Percentiles rank a stretch among this genome's conserved stretches.
Evolutionary conservation across 2,329 filamentous ascomycete genomes (phyloP).

Genomic region (Aspergillus novofumigatus): DNA sequence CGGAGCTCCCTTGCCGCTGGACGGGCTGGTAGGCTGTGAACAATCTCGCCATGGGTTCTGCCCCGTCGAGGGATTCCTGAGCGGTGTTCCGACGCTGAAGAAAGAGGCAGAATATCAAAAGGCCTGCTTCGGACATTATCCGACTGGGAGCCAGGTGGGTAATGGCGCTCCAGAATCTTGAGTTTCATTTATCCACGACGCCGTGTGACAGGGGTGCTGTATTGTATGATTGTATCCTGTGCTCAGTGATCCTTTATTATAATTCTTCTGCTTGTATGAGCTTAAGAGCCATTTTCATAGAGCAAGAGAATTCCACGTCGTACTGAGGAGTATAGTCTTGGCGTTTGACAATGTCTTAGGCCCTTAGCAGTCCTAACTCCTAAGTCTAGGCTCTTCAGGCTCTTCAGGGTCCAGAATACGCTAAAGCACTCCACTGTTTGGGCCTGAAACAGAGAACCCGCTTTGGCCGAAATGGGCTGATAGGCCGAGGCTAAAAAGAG

Average conservation of each 20-base stretch:
- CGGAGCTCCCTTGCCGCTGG: conserved; percentile 23
- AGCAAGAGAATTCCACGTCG: not conserved
- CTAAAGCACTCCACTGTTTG: too few relatives aligned
- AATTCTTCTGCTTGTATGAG: too few relatives aligned
- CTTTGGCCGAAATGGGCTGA: too few relatives aligned
- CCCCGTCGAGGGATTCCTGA: not conserved
- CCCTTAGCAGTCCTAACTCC: not conserved
- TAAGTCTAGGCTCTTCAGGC: not conserved
- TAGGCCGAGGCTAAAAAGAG: too few relatives aligned
- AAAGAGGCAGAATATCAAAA: conserved; percentile 1
- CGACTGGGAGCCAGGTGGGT: not conserved
- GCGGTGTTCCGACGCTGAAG: not conserved
- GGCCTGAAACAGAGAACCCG: too few relatives aligned
- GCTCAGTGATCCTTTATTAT: too few relatives aligned
- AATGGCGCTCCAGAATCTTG: not conserved
- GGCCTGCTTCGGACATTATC: conserved; percentile 4
- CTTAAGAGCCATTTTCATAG: too few relatives aligned
- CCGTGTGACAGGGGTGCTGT: not conserved
- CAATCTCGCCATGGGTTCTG: not conserved
- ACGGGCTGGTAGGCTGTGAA: conserved; percentile 18
- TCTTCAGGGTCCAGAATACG: not conserved
- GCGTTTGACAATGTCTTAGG: not conserved
- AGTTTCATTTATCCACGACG: not conserved
- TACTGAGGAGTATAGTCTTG: not conserved
- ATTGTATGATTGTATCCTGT: too few relatives aligned